Evolutionary conservation across 768 basidiomycete species (phyloP).

Genomic region (Auricularia sp.): DNA sequence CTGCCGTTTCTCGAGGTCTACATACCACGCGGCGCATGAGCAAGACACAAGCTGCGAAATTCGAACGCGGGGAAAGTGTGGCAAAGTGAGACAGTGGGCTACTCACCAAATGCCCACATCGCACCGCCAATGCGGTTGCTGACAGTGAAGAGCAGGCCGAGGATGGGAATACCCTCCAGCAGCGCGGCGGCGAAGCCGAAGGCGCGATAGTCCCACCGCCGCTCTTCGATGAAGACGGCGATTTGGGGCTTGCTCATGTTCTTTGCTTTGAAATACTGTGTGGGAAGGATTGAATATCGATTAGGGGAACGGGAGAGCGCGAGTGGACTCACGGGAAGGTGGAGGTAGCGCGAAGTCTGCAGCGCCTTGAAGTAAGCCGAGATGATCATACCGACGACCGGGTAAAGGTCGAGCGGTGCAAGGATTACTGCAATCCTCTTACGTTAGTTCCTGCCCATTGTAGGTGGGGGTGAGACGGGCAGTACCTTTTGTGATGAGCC

Average conservation of each 20-base stretch:
- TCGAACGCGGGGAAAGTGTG: neutral
- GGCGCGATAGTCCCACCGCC: slow-evolving; percentile 81
- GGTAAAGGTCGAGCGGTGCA: slow-evolving; percentile 55
- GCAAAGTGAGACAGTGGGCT: neutral
- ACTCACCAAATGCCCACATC: slow-evolving; percentile 81
- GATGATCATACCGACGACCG: slow-evolving; percentile 52
- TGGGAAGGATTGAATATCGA: neutral
- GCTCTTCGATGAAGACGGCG: slow-evolving; percentile 75
- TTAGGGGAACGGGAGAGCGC: neutral
- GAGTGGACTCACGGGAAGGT: slow-evolving; percentile 43
- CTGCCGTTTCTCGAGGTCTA: slow-evolving; percentile 33
- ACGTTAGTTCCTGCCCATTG: neutral
- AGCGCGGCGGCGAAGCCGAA: slow-evolving; percentile 83
- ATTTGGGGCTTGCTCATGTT: slow-evolving; percentile 63
- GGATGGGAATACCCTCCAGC: slow-evolving; percentile 69
- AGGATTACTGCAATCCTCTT: slow-evolving; percentile 36
- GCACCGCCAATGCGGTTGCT: slow-evolving; percentile 87
- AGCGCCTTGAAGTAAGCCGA: slow-evolving; percentile 58
- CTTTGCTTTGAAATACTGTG: slow-evolving; percentile 75
- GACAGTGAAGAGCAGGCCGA: slow-evolving; percentile 72
- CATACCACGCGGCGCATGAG: too few relatives aligned
- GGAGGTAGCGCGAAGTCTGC: slow-evolving; percentile 56
- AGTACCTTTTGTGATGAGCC: slow-evolving; percentile 38
- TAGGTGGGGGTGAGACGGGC: neutral
- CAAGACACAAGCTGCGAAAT: neutral